phyloP scores from a whole-genome alignment of 495 filamentous ascomycete genomes.

The Wilcoxina mikolae region DNA sequence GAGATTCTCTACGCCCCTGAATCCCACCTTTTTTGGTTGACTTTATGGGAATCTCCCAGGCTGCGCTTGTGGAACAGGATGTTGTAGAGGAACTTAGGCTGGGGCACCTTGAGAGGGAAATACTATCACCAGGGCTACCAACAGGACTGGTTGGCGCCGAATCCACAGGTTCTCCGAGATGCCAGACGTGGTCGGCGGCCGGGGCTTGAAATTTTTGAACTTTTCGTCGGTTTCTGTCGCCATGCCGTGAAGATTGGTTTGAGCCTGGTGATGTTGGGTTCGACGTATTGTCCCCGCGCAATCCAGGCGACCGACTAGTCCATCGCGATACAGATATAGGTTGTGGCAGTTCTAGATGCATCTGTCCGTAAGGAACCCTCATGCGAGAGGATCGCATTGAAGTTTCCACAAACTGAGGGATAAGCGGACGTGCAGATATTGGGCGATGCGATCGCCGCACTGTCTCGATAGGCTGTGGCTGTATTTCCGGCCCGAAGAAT shows the following conservation, averaged over 20 bases:
- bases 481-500: slow-evolving; percentile 19
- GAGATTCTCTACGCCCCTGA: slow-evolving; percentile 17
- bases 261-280: slow-evolving; percentile 14
- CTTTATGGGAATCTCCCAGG: slow-evolving; percentile 19
- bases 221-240: slow-evolving; percentile 21
- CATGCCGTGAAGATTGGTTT: slow-evolving; percentile 15
- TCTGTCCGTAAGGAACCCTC: slow-evolving; percentile 22
- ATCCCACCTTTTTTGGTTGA: slow-evolving; percentile 6
- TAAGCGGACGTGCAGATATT: slow-evolving; percentile 20
- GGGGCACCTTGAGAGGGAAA: slow-evolving; percentile 21
- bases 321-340: slow-evolving; percentile 26
- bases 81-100: slow-evolving; percentile 28
- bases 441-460: slow-evolving; percentile 23
- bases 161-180: slow-evolving; percentile 28
- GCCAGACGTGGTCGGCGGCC: slow-evolving; percentile 28
- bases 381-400: slow-evolving; percentile 27
- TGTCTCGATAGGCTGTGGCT: slow-evolving; percentile 24
- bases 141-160: slow-evolving; percentile 24
- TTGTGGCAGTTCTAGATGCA: slow-evolving; percentile 23
- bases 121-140: slow-evolving; percentile 8
- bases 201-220: slow-evolving; percentile 18
- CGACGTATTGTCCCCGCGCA: slow-evolving; percentile 21
- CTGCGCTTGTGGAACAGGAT: slow-evolving; percentile 21
- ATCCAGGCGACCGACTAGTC: slow-evolving; percentile 20
- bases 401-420: slow-evolving; percentile 25